Percentiles rank a stretch among this genome's conserved stretches.
These are phyloP conservation scores for Populus hybrid DNA, from an alignment of 441 rosid species.

Conservation along the genomic window DNA sequence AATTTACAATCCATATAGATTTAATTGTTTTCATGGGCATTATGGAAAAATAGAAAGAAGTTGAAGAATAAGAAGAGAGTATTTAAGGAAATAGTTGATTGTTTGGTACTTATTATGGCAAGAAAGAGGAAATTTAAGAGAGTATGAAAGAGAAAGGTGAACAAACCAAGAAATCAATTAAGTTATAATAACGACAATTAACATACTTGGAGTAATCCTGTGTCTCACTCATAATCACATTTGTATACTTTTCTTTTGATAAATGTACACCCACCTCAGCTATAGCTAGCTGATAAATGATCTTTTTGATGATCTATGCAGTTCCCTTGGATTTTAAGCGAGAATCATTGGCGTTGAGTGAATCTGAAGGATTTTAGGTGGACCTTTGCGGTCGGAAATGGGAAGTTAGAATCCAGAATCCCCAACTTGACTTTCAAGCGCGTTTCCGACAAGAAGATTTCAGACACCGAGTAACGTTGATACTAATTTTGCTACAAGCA, in stretches of 20 bases:
- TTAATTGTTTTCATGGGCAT: not conserved
- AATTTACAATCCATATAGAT: not conserved
- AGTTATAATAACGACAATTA: not conserved
- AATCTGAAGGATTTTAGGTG: not conserved
- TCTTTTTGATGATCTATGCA: not conserved
- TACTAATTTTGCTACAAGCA: constrained; percentile 3
- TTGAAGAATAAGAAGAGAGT: not conserved
- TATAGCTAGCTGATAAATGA: not conserved
- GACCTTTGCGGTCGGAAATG: constrained; percentile 5
- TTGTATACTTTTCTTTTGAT: not conserved
- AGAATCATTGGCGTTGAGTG: not conserved
- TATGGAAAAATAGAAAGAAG: not conserved
- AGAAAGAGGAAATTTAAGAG: not conserved
- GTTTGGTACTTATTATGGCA: not conserved
- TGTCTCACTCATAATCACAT: not conserved
- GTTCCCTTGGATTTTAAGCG: not conserved
- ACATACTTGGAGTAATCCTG: not conserved
- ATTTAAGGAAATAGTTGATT: too few relatives aligned
- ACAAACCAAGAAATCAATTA: not conserved
- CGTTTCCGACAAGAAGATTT: constrained; percentile 5
- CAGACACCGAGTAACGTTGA: not conserved
- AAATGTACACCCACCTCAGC: not conserved
- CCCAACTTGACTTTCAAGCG: not conserved
- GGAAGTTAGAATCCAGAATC: not conserved
- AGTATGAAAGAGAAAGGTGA: not conserved